These are phyloP conservation scores for Astrephomene gubernaculifera DNA, from an alignment of 139 green algal species.

Conservation along the genomic window DNA sequence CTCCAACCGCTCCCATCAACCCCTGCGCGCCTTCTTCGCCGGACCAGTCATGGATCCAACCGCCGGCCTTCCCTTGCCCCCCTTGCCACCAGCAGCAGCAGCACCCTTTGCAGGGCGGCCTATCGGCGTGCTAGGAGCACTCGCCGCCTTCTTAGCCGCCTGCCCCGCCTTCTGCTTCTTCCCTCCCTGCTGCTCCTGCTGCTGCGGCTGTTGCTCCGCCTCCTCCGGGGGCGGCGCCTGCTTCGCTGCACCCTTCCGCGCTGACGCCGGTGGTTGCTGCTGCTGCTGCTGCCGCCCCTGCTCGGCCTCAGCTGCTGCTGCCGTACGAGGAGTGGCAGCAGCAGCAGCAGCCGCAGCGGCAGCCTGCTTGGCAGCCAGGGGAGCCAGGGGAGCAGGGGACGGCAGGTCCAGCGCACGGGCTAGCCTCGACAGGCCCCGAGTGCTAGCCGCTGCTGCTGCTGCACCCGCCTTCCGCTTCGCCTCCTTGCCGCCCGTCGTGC, in stretches of 20 bases:
- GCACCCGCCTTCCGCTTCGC: no score
- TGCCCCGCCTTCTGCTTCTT: not conserved
- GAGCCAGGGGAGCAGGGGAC: no score
- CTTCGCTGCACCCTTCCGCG: not conserved
- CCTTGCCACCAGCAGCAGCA: not conserved
- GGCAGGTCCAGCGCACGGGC: not conserved
- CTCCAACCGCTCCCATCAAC: not conserved
- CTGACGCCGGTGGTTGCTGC: not conserved
- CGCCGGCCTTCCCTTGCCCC: not conserved
- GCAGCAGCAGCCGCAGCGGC: not conserved
- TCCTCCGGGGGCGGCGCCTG: not conserved
- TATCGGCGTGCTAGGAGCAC: not conserved
- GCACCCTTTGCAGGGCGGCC: not conserved
- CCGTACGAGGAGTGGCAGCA: not conserved
- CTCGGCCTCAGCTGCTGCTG: not conserved
- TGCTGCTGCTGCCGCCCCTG: not conserved
- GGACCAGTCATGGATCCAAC: slow-evolving; percentile 33
- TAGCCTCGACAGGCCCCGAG: not conserved
- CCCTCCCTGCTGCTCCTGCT: not conserved
- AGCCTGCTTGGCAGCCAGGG: not conserved
- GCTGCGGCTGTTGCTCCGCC: not conserved
- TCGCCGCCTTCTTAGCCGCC: not conserved
- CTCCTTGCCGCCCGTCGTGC: not conserved
- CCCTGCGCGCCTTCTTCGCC: slow-evolving; percentile 32
- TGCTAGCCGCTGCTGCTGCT: no score